Base-by-base conservation (phyloP, 176 grass and related monocot species). In the Oryza coarctata region DNA sequence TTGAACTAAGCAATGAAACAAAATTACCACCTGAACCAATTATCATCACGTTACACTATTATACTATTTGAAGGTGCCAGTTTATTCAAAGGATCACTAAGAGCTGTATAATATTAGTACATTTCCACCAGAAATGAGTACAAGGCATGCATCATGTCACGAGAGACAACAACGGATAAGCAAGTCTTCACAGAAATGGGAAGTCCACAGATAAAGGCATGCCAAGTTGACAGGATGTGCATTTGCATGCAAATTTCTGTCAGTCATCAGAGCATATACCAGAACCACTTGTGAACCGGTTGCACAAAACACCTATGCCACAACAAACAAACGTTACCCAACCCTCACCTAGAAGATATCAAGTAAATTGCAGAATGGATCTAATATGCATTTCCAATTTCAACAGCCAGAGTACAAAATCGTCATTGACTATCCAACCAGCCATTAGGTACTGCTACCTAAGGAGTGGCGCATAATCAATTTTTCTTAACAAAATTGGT, bases 121-220 rank as follows among this genome's bases (percentile, higher is more conserved):
- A 55, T 17, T 79, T 74, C 55, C 39, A 26, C 38, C 74, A 73
- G 44, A 88, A 80, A 58, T 12, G 4, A 80, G 30, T 17, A 43
- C 12, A 23, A 50, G 28, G 1, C 20, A 73, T 27, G 22, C 26
- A 57, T 34, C 12, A 60, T 15, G 14, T n/a, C 20, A 25, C 22
- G 33, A 23, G 71, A 47, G 29, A 12, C 8, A 45, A 6, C 38
- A 74, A 39, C 44, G 75, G 22, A 55, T 26, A n/a, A 76, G 11
- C 62, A 77, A 71, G 13, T 64, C 26, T 71, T 30, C 17, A 31
- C 12, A 2, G 3, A 71, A 77, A 17, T 47, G 3, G 17, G 13
- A 17, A 47, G 64, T 65, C 31, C 29, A n/a, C 17, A 69, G 25
- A 76, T 11, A 32, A 61, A 31, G 2, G 0, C 12, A 49, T 50